phyloP scores from a whole-genome alignment of 768 basidiomycete species.

The Leccinum longicurvipes region DNA sequence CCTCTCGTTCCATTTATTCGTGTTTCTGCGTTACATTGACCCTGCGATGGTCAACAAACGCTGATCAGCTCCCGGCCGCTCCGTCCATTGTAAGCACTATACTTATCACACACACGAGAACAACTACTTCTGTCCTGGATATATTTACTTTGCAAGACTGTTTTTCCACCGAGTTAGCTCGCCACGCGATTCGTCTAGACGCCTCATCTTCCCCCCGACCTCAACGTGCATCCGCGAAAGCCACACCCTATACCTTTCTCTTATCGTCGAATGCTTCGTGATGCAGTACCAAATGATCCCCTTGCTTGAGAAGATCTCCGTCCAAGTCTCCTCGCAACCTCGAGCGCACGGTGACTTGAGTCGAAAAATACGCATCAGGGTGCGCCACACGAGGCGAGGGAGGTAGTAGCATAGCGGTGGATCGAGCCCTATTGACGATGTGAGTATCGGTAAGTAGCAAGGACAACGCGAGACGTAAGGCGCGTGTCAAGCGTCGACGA shows the following conservation, averaged over 20 bases:
- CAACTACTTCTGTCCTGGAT: constrained; percentile 6
- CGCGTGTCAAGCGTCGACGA: background rate
- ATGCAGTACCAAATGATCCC: constrained; percentile 52
- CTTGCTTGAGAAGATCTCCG: constrained; percentile 42
- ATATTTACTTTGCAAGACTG: constrained; percentile 3
- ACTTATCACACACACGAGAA: background rate
- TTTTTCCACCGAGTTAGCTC: constrained; percentile 41
- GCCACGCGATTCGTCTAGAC: constrained; percentile 50
- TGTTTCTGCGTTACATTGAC: too few relatives aligned
- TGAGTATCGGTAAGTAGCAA: background rate
- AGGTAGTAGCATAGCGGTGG: constrained; percentile 61
- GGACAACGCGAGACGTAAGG: background rate
- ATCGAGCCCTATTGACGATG: constrained; percentile 53
- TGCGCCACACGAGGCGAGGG: constrained; percentile 54
- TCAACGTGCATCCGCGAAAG: constrained; percentile 19
- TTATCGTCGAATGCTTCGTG: constrained; percentile 34
- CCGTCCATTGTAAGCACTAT: too few relatives aligned
- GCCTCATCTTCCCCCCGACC: constrained; percentile 40
- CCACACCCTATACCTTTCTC: constrained; percentile 18
- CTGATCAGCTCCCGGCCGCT: too few relatives aligned
- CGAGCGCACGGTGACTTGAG: constrained; percentile 40
- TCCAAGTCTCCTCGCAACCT: constrained; percentile 45
- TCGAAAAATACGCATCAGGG: constrained; percentile 44
- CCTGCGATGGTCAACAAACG: too few relatives aligned
- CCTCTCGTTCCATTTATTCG: too few relatives aligned